Evolutionary conservation across 1,284 basidiomycete genomes (phyloP).

Genomic region (Heterobasidion annosum): DNA sequence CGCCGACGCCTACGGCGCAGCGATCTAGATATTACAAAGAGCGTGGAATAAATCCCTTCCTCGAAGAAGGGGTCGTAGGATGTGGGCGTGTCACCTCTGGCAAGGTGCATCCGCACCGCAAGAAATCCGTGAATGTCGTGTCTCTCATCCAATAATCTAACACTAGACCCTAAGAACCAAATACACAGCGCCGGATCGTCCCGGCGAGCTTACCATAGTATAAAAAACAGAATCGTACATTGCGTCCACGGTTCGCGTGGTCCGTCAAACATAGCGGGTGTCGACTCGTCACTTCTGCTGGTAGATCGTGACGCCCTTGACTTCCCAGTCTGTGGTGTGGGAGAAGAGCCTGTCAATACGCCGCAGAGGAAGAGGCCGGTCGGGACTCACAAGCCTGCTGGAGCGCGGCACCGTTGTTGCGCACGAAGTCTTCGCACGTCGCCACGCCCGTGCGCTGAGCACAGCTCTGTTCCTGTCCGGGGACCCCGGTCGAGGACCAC

Average conservation of each 20-base stretch:
- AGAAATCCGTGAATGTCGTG: too few relatives aligned
- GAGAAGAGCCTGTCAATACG: conserved; percentile 5
- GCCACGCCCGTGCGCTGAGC: conserved; percentile 70
- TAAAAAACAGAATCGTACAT: too few relatives aligned
- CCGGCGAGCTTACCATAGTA: too few relatives aligned
- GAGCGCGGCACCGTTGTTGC: conserved; percentile 62
- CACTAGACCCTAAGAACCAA: too few relatives aligned
- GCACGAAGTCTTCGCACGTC: conserved; percentile 72
- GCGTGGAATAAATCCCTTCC: conserved; percentile 8
- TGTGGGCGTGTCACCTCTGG: conserved; percentile 24
- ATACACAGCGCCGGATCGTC: too few relatives aligned
- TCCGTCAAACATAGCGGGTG: too few relatives aligned
- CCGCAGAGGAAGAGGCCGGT: not conserved
- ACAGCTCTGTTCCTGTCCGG: conserved; percentile 77
- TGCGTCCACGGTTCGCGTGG: too few relatives aligned
- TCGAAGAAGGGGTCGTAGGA: conserved; percentile 4
- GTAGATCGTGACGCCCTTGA: conserved; percentile 63
- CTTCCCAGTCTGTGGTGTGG: conserved; percentile 58
- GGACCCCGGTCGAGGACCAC: conserved; percentile 62
- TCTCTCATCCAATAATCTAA: too few relatives aligned
- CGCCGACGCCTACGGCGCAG: not conserved
- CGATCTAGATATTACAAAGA: conserved; percentile 24
- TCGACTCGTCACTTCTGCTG: conserved; percentile 17
- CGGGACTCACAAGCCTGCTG: conserved; percentile 64
- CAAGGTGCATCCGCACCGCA: too few relatives aligned